phyloP scores from a whole-genome alignment of 257 asterid species.

The Coffea eugenioides region DNA sequence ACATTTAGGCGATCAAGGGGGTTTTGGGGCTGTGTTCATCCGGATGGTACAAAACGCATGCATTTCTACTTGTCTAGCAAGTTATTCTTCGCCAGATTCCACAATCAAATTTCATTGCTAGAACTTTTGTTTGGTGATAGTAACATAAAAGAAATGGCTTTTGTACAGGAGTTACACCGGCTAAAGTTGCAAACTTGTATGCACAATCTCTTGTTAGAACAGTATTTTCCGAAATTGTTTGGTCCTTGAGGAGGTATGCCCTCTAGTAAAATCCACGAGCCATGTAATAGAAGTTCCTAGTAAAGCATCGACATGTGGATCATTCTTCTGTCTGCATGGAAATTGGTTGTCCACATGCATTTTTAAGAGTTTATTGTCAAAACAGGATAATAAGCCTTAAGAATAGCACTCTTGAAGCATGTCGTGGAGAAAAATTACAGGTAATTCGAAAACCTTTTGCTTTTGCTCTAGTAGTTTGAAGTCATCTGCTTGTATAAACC shows the following conservation, averaged over 20 bases:
- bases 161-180: not conserved
- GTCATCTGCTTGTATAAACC: not conserved
- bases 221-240: not conserved
- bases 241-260: not conserved
- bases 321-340: not conserved
- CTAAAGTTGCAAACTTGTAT: not conserved
- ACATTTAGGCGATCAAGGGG: not conserved
- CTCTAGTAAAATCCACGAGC: not conserved
- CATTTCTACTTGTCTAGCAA: not conserved
- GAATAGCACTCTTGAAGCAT: no score
- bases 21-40: not conserved
- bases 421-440: not conserved
- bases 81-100: not conserved
- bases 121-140: not conserved
- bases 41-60: not conserved
- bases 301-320: not conserved
- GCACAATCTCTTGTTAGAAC: not conserved
- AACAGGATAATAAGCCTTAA: not conserved
- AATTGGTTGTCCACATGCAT: not conserved
- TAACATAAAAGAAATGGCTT: not conserved
- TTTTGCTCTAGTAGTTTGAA: not conserved
- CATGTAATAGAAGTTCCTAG: not conserved
- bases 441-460: not conserved
- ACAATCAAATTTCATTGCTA: not conserved
- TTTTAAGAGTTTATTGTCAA: not conserved